Percentiles rank a stretch among this genome's conserved stretches.
Evolutionary conservation across 2,329 filamentous ascomycete genomes (phyloP).

Genomic region (Lachnellula arida): DNA sequence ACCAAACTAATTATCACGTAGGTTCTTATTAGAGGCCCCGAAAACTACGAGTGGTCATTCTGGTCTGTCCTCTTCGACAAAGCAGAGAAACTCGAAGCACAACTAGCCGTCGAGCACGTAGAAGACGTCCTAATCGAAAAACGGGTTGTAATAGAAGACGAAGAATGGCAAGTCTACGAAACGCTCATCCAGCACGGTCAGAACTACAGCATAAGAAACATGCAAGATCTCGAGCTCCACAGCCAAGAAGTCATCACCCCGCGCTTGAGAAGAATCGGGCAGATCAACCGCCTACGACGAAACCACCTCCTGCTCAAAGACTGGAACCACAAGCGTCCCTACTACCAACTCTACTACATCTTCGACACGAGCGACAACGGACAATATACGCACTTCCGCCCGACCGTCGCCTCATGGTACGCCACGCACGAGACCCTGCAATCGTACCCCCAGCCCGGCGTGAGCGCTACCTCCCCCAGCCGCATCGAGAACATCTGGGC

Average conservation of each 20-base stretch:
- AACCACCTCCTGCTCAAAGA: constrained; percentile 16
- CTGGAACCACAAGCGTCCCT: constrained; percentile 17
- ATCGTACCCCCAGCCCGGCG: neutral
- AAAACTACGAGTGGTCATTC: constrained; percentile 16
- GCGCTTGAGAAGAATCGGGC: constrained; percentile 3
- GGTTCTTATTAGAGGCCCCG: neutral
- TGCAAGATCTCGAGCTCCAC: neutral
- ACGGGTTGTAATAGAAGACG: constrained; percentile 12
- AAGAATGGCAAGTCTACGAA: constrained; percentile 1
- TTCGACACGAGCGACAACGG: constrained; percentile 8
- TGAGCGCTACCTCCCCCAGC: neutral
- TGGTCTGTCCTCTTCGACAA: constrained; percentile 27
- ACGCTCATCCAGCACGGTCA: neutral
- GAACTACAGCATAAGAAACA: neutral
- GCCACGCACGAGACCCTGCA: neutral
- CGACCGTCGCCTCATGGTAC: constrained; percentile 7
- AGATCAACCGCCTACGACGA: constrained; percentile 13
- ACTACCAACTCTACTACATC: constrained; percentile 16
- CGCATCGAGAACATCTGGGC: constrained; percentile 4
- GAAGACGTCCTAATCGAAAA: constrained; percentile 16
- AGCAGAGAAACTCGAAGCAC: constrained; percentile 26
- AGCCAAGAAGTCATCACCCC: neutral
- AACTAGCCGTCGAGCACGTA: constrained; percentile 8
- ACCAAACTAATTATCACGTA: neutral
- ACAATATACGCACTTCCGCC: neutral